These are phyloP conservation scores for Aspergillus sp. DNA, from an alignment of 2,329 filamentous ascomycete species.

Conservation along the genomic window DNA sequence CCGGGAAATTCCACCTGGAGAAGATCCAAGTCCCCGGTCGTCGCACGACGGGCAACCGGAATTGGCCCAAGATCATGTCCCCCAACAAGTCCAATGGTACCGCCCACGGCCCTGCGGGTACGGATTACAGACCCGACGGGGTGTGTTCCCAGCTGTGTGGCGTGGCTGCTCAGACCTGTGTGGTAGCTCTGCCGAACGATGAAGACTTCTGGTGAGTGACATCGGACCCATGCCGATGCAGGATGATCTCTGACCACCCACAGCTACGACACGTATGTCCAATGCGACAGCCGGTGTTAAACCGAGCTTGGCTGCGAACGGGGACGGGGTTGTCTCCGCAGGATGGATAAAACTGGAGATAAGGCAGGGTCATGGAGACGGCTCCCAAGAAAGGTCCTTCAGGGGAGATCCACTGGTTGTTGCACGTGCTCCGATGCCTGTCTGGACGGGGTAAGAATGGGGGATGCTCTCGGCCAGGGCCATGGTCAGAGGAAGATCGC, in stretches of 20 bases:
- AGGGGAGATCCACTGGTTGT: conserved; percentile 9
- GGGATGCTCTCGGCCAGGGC: not conserved
- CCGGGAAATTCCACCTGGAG: not conserved
- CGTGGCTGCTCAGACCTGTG: conserved; percentile 22
- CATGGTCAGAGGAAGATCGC: not conserved
- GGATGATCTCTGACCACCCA: not conserved
- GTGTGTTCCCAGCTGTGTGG: conserved; percentile 23
- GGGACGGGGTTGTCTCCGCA: too few relatives aligned
- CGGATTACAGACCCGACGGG: not conserved
- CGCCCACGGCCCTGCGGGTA: not conserved
- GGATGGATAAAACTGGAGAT: not conserved
- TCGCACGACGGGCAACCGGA: not conserved
- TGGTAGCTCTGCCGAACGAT: conserved; percentile 22
- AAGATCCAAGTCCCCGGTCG: not conserved
- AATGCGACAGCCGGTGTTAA: conserved; percentile 18
- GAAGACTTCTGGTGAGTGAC: conserved; percentile 24
- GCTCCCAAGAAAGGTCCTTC: not conserved
- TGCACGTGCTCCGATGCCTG: conserved; percentile 15
- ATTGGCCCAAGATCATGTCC: conserved; percentile 2
- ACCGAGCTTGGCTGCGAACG: not conserved
- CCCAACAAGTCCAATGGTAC: not conserved
- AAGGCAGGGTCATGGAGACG: not conserved
- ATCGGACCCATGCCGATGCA: not conserved
- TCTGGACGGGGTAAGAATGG: conserved; percentile 4
- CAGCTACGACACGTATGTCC: conserved; percentile 18